Evolutionary conservation across 2,329 filamentous ascomycete genomes (phyloP), one percentile per base, ranked within the genome.

Genomic region (Penicillium sp.): DNA sequence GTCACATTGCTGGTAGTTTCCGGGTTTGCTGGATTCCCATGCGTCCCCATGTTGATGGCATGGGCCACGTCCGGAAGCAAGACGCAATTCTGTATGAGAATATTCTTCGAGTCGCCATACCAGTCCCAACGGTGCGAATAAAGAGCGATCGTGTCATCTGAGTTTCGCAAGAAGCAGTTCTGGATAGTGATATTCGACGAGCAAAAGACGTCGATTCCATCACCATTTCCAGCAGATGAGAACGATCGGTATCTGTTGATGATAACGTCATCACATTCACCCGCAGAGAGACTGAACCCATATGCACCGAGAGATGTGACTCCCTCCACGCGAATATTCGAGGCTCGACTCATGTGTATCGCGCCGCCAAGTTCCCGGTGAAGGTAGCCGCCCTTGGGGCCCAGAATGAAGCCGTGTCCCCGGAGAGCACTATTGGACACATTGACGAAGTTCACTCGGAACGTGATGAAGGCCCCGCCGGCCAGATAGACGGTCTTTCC

Each of bases 161-260:
- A 76, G 55, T 73, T 77, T 12, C 75, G 70, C 38, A 78, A 57
- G 58, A 77, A 77, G 47, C 67, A 67, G 14, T 69, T 71, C 34
- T 77, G 69, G 5, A 74, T 63, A 0, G 69, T 53, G 15, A 67
- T 48, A 14, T 57, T 38, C 20, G 37, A 41, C 12, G 42, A 61
- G 49, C 61, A 63, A 42, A 61, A 65, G 11, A 67, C 48, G 55
- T 66, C 58, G 28, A 68, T 63, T 22, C 62, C 65, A 39, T 62
- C 61, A 6, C 53, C 61, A 58, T 63, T 72, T 55, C 54, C 71
- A 64, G 58, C 63, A 54, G 58, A 57, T 1, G 54, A 50, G n/a
- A 57, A 57, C 4, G 54, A 50, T 42, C 54, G 34, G n/a, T 57
- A 51, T 22, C 28, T 34, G 31, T 34, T 5, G 8, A 49, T 15